Evolutionary conservation across 805 yeast genomes (phyloP).

Genomic region (Komagataella ulmi): DNA sequence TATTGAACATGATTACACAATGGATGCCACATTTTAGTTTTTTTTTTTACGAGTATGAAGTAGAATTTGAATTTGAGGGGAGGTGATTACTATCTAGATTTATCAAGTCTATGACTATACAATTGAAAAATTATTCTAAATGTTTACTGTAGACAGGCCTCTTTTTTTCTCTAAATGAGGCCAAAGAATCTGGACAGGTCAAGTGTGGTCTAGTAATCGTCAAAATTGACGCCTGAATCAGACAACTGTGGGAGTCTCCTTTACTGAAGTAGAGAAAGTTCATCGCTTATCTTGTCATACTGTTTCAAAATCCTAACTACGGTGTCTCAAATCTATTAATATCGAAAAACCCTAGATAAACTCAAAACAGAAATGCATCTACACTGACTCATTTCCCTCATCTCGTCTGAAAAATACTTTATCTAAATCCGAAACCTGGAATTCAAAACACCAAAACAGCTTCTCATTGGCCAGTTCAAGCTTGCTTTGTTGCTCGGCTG

Average conservation of each 20-base stretch:
- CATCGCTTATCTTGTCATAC: no score
- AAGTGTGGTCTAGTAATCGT: no score
- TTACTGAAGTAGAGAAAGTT: no score
- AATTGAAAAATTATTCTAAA: neutral
- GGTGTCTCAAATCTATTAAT: no score
- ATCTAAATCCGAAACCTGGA: neutral
- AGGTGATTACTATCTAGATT: neutral
- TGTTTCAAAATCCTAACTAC: neutral
- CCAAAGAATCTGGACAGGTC: no score
- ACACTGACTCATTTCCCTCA: neutral
- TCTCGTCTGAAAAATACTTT: neutral
- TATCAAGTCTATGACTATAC: neutral
- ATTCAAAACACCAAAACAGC: neutral
- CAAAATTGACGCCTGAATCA: no score
- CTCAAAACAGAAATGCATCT: neutral
- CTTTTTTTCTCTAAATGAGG: no score
- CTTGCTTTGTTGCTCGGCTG: neutral
- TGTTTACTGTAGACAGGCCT: neutral
- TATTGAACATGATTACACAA: slow-evolving; percentile 95
- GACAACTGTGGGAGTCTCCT: no score
- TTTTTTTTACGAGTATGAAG: slow-evolving; percentile 20
- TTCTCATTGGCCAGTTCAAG: neutral
- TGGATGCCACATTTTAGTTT: slow-evolving; percentile 48
- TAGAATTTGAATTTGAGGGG: neutral
- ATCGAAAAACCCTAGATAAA: neutral